Base-by-base conservation (phyloP, 2,329 filamentous ascomycete genomes). In the Trichocomaceae sp. region DNA sequence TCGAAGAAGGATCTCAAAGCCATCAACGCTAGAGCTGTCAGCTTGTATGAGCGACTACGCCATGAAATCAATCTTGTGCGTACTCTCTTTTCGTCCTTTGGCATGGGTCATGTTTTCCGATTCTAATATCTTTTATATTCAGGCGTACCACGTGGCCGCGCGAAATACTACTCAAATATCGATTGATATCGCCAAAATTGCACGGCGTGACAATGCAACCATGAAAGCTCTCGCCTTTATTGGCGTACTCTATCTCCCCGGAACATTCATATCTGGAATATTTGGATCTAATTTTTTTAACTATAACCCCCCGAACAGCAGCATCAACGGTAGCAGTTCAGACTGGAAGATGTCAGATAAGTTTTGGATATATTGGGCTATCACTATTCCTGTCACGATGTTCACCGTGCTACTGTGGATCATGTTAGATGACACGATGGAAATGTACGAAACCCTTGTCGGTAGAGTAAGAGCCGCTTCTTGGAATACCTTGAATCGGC, bases 331-430 rank as follows among this genome's bases (percentile, higher is more conserved):
- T 39, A 26, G 26, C 23, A 35, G 13, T 19, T 19, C 26, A 12
- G 54, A 56, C 13, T 56, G 54, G 54, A 48, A 33, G 20, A 52
- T 56, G 54, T 56, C 54, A 2, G 45, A 37, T 20, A 56, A 52
- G 23, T 56, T 56, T 10, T 56, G 54, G 54, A 47, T 56, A 26
- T 56, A 56, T 29, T 56, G 54, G 54, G 50, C 17, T 22, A 47
- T 56, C 23, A 56, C 54, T 10, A 56, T 56, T 13, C 54, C 54
- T 7, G 44, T 56, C 29, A 56, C 54, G 5, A 37, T 52, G 10
- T 45, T 56, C 9, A 56, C 54, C 1, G 46, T 56, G 17, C 9
- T 52, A 7, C 10, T 47, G 22, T 56, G 50, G 54, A 20, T 23
- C 17, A 23, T 48, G 23, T 22, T 51, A 41, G 50, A 47, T 47